A percentile compares a stretch with the other conserved stretches of the same genome.
Evolutionary conservation across 1,284 basidiomycete genomes (phyloP).

Genomic region (Taiwanofungus camphoratus): DNA sequence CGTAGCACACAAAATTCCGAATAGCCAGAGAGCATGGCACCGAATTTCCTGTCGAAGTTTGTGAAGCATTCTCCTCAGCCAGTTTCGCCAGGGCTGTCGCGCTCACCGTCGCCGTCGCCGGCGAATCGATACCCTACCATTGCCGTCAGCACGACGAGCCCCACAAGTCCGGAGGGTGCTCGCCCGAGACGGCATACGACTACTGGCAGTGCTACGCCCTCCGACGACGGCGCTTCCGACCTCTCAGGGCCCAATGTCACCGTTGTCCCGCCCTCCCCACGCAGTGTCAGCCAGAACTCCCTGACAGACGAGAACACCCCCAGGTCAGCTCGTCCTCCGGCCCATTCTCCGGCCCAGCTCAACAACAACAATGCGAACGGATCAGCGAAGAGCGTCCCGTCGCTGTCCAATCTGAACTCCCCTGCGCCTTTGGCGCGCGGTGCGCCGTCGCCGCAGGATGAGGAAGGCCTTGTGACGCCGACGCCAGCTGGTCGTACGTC

Average conservation of each 20-base stretch:
- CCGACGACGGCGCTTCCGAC: constrained; percentile 20
- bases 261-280: constrained; percentile 52
- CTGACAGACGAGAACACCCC: constrained; percentile 15
- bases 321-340: constrained; percentile 8
- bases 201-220: constrained; percentile 9
- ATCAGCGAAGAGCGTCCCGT: constrained; percentile 3
- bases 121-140: constrained; percentile 19
- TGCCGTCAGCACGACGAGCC: constrained; percentile 17
- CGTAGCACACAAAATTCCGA: too few relatives aligned
- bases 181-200: constrained; percentile 9
- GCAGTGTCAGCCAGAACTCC: constrained; percentile 24
- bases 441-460: constrained; percentile 9
- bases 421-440: constrained; percentile 1
- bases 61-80: constrained; percentile 21
- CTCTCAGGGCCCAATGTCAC: constrained; percentile 53
- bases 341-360: constrained; percentile 2
- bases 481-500: constrained; percentile 24
- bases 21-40: constrained; percentile 27
- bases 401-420: constrained; percentile 7
- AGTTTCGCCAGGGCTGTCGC: constrained; percentile 16
- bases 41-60: constrained; percentile 33
- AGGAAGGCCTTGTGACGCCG: constrained; percentile 27
- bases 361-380: constrained; percentile 2
- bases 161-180: constrained; percentile 9
- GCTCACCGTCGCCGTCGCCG: constrained; percentile 19